Percentiles rank a stretch among this genome's conserved stretches.
phyloP scores from a whole-genome alignment of 371 early-diverging fungal genomes.

The Nosema granulosis region DNA sequence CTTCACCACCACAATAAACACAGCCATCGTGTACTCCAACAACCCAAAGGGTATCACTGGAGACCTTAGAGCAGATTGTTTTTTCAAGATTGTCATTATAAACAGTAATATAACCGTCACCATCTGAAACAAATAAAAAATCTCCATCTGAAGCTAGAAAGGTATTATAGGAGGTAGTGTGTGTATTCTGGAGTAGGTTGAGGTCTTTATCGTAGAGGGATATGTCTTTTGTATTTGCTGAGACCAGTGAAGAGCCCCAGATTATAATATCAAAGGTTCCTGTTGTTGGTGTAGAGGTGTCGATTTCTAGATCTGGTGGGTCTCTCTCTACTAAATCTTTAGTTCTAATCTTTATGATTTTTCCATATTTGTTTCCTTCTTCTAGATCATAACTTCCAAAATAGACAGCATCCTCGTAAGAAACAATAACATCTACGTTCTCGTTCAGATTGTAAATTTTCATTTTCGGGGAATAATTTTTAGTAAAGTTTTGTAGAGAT shows the following conservation, averaged over 20 bases:
- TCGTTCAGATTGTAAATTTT: no score
- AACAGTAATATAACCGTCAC: constrained; percentile 21
- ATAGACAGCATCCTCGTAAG: neutral
- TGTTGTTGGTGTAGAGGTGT: neutral
- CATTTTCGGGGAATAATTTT: no score
- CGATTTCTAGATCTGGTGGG: neutral
- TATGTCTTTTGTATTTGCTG: constrained; percentile 22
- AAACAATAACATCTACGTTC: neutral
- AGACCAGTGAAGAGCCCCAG: constrained; percentile 8
- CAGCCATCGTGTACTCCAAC: neutral
- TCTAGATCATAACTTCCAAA: neutral
- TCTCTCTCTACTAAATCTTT: constrained; percentile 20
- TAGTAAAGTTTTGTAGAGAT: no score
- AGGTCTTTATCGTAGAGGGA: neutral
- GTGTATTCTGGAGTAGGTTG: neutral
- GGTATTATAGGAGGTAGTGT: constrained; percentile 37
- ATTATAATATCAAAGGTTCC: constrained; percentile 38
- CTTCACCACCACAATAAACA: constrained; percentile 38
- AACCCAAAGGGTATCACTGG: constrained; percentile 43
- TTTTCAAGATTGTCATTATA: constrained; percentile 6
- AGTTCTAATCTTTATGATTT: constrained; percentile 10
- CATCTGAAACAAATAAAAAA: constrained; percentile 26
- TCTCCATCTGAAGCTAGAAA: constrained; percentile 3
- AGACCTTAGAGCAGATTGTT: neutral
- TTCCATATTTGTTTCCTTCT: neutral